These are phyloP conservation scores for Tylopilus intermedius DNA, from an alignment of 768 basidiomycete species.

Conservation along the genomic window DNA sequence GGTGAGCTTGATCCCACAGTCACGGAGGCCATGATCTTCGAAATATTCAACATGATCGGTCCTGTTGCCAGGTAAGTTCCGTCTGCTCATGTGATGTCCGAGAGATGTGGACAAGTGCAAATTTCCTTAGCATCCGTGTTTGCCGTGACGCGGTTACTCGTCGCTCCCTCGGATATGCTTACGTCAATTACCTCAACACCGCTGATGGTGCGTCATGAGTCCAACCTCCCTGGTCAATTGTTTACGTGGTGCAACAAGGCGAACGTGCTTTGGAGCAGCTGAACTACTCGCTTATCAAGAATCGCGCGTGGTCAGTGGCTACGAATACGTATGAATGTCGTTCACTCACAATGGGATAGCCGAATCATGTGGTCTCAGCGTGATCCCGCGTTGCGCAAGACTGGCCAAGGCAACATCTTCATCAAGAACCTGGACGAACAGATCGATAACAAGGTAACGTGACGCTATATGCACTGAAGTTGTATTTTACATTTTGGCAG, in stretches of 20 bases:
- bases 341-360: constrained; percentile 36
- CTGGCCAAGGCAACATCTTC: constrained; percentile 99
- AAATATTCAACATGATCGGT: constrained; percentile 99
- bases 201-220: constrained; percentile 65
- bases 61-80: constrained; percentile 86
- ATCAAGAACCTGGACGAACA: constrained; percentile 98
- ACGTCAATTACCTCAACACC: constrained; percentile 97
- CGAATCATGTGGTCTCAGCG: constrained; percentile 99
- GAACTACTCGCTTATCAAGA: constrained; percentile 99
- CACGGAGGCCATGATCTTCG: constrained; percentile 99
- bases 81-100: background rate
- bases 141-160: constrained; percentile 99
- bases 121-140: constrained; percentile 78
- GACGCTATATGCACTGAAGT: background rate
- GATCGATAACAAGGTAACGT: constrained; percentile 89
- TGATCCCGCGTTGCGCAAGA: constrained; percentile 98
- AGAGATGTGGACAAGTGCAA: background rate
- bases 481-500: constrained; percentile 34
- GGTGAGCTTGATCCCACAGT: constrained; percentile 98
- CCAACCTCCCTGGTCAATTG: background rate
- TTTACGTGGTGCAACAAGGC: constrained; percentile 41
- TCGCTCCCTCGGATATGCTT: constrained; percentile 98
- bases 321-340: background rate
- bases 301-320: constrained; percentile 79
- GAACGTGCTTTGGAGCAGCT: constrained; percentile 98